Percentiles rank a stretch among this genome's conserved stretches.
These are phyloP conservation scores for Colletotrichum coccodes DNA, from an alignment of 2,329 filamentous ascomycete species.

Conservation along the genomic window DNA sequence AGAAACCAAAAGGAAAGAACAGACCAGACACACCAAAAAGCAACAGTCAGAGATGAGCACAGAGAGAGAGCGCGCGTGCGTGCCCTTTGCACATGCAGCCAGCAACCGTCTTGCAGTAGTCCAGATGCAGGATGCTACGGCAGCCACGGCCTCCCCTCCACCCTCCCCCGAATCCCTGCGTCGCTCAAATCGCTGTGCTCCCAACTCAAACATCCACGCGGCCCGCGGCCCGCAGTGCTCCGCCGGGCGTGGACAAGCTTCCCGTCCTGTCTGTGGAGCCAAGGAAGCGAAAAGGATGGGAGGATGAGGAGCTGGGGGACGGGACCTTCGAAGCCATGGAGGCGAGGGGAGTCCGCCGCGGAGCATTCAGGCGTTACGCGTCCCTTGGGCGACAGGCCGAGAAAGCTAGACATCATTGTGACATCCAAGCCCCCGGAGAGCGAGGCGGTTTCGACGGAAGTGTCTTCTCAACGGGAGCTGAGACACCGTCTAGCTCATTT, in stretches of 20 bases:
- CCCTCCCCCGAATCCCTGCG: not conserved
- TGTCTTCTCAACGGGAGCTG: not conserved
- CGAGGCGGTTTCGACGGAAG: not conserved
- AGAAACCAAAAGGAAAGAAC: not conserved
- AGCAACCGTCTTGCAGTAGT: slow-evolving; percentile 16
- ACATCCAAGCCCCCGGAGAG: not conserved
- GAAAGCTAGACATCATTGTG: not conserved
- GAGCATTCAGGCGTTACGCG: not conserved
- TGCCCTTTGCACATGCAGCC: slow-evolving; percentile 4
- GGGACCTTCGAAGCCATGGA: not conserved
- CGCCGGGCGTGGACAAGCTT: not conserved
- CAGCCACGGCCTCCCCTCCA: not conserved
- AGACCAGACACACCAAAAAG: not conserved
- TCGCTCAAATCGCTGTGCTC: not conserved
- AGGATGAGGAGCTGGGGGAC: too few relatives aligned
- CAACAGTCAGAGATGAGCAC: not conserved
- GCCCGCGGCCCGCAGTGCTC: not conserved
- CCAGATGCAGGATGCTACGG: not conserved
- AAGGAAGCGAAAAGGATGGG: not conserved
- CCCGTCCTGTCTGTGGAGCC: not conserved
- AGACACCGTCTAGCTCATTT: not conserved
- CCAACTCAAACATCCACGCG: not conserved
- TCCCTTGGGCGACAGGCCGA: not conserved
- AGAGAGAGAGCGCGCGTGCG: too few relatives aligned
- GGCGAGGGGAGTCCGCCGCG: not conserved